phyloP scores from a whole-genome alignment of 768 basidiomycete species.

The Naematelia encephala region DNA sequence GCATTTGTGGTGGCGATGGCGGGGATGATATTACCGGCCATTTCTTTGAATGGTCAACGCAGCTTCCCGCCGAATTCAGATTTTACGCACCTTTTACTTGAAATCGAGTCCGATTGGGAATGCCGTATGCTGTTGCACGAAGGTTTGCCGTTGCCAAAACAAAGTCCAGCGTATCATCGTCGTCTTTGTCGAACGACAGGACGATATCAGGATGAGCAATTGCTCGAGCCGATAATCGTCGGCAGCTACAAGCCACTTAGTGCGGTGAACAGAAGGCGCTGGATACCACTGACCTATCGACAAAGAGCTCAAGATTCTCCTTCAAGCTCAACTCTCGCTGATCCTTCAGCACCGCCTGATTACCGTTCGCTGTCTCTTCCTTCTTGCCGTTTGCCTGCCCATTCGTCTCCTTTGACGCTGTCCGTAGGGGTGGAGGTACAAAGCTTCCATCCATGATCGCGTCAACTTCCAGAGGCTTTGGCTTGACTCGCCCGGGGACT shows the following conservation, averaged over 20 bases:
- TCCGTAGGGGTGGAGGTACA: slow-evolving; percentile 49
- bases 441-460: slow-evolving; percentile 67
- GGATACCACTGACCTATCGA: slow-evolving; percentile 63
- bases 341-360: slow-evolving; percentile 61
- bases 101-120: slow-evolving; percentile 85
- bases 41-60: slow-evolving; percentile 63
- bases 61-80: not conserved
- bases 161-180: slow-evolving; percentile 93
- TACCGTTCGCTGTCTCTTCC: slow-evolving; percentile 36
- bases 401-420: slow-evolving; percentile 17
- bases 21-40: slow-evolving; percentile 99
- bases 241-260: slow-evolving; percentile 59
- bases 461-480: slow-evolving; percentile 78
- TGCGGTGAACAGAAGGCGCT: not conserved
- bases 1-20: slow-evolving; percentile 99
- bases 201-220: slow-evolving; percentile 54
- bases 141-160: slow-evolving; percentile 93
- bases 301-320: slow-evolving; percentile 78
- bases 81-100: slow-evolving; percentile 77
- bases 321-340: slow-evolving; percentile 71
- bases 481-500: slow-evolving; percentile 66
- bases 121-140: slow-evolving; percentile 83
- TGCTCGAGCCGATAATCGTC: slow-evolving; percentile 67
- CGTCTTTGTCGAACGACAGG: slow-evolving; percentile 92
- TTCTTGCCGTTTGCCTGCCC: slow-evolving; percentile 10